phyloP scores from a whole-genome alignment of 208 protist genomes.

The Phytomonas sp. region DNA sequence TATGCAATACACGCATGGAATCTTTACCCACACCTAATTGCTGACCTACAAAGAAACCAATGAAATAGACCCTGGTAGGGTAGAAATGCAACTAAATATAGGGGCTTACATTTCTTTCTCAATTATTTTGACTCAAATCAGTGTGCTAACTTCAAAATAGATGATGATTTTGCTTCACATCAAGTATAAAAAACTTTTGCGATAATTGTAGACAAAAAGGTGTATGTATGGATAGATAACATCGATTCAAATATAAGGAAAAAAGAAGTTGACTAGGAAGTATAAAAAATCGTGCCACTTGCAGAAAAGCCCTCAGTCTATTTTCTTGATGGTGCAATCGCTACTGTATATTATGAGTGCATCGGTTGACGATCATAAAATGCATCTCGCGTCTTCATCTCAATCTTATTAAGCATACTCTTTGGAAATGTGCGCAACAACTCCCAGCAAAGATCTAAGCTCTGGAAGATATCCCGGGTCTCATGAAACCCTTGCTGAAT shows the following conservation, averaged over 20 bases:
- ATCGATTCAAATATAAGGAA: conserved; percentile 11
- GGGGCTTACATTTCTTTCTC: not conserved
- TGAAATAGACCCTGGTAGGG: not conserved
- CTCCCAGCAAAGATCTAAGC: conserved; percentile 98
- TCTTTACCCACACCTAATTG: not conserved
- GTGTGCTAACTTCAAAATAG: not conserved
- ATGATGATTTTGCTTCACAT: not conserved
- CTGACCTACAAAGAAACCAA: not conserved
- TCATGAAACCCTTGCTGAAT: conserved; percentile 97
- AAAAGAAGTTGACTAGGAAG: not conserved
- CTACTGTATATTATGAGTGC: conserved; percentile 23
- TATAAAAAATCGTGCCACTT: not conserved
- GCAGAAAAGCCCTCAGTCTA: not conserved
- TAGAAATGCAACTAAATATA: not conserved
- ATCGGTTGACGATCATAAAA: conserved; percentile 87
- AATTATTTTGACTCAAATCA: not conserved
- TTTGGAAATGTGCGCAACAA: conserved; percentile 97
- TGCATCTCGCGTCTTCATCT: conserved; percentile 91
- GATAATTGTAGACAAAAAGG: not conserved
- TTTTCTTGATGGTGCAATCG: conserved; percentile 12
- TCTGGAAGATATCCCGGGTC: conserved; percentile 97
- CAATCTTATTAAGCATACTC: conserved; percentile 97
- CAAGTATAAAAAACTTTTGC: not conserved
- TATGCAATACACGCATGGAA: not conserved
- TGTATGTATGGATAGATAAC: conserved; percentile 9